A percentile compares a stretch with the other conserved stretches of the same genome.
These are phyloP conservation scores for Zymoseptoria pseudotritici DNA, from an alignment of 2,329 filamentous ascomycete species.

Conservation along the genomic window DNA sequence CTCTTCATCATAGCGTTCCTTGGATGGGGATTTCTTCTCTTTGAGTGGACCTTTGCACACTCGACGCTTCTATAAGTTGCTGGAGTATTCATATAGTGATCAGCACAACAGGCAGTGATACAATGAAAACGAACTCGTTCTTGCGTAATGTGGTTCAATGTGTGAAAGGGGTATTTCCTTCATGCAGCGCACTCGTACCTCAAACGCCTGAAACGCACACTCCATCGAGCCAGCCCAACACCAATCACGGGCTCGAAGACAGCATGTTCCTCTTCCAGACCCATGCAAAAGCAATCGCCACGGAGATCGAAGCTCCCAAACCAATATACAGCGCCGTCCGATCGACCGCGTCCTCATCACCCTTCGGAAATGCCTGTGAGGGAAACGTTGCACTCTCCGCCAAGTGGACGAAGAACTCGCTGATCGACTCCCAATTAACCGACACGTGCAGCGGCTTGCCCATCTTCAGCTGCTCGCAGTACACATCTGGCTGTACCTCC, in stretches of 20 bases:
- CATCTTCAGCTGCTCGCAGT: slow-evolving; percentile 80
- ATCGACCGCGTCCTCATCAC: slow-evolving; percentile 75
- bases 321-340: slow-evolving; percentile 80
- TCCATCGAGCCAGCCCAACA: background rate
- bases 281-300: slow-evolving; percentile 50
- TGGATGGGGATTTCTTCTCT: too few species aligned
- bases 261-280: slow-evolving; percentile 48
- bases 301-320: slow-evolving; percentile 61
- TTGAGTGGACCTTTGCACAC: too few species aligned
- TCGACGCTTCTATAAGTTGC: too few species aligned
- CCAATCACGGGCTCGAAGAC: background rate
- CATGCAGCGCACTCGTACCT: too few species aligned
- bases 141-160: too few species aligned
- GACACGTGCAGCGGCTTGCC: slow-evolving; percentile 87
- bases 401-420: slow-evolving; percentile 83
- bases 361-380: slow-evolving; percentile 79
- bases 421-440: slow-evolving; percentile 88
- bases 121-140: too few species aligned
- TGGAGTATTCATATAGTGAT: too few species aligned
- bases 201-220: background rate
- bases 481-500: slow-evolving; percentile 85
- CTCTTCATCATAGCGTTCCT: too few species aligned
- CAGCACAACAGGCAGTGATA: too few species aligned
- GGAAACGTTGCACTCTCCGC: slow-evolving; percentile 90
- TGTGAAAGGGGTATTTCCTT: too few species aligned